These are phyloP conservation scores for Orobanche coerulescens DNA, from an alignment of 257 asterid species.

Conservation along the genomic window DNA sequence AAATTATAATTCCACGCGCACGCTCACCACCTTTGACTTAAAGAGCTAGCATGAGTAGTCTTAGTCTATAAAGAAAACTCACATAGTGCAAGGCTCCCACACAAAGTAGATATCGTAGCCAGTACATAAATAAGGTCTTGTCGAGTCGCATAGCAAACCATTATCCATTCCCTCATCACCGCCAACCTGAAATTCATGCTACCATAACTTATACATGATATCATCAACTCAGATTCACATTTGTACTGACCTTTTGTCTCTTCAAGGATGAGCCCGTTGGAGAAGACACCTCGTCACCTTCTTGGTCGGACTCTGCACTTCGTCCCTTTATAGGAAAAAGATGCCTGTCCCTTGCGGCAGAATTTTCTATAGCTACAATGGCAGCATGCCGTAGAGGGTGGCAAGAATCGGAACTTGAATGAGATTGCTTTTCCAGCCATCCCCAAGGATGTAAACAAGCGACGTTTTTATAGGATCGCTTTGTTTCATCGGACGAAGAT, in stretches of 20 bases:
- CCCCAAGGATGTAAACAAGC: conserved; percentile 71
- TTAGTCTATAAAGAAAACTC: conserved; percentile 23
- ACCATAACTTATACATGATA: background rate
- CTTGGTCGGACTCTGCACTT: conserved; percentile 25
- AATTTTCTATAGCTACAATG: conserved; percentile 61
- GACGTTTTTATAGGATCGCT: conserved; percentile 26
- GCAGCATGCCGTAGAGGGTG: conserved; percentile 92
- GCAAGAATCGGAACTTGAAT: conserved; percentile 32
- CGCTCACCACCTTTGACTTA: no score
- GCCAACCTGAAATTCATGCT: conserved; percentile 33
- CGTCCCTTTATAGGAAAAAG: conserved; percentile 44
- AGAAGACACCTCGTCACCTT: conserved; percentile 30
- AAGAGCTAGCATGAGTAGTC: no score
- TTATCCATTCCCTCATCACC: conserved; percentile 26
- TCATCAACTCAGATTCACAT: conserved; percentile 12
- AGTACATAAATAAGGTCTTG: conserved; percentile 81
- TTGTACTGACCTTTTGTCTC: conserved; percentile 41
- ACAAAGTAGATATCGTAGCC: conserved; percentile 90
- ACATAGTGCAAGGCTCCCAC: conserved; percentile 97
- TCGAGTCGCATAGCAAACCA: conserved; percentile 27
- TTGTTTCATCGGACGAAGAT: conserved; percentile 19
- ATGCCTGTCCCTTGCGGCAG: conserved; percentile 67
- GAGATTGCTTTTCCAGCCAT: conserved; percentile 46
- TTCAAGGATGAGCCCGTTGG: conserved; percentile 40
- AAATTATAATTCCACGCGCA: no score